Conservation (phyloP, 2,329 filamentous ascomycete genomes). For the Fusarium mangiferae region DNA sequence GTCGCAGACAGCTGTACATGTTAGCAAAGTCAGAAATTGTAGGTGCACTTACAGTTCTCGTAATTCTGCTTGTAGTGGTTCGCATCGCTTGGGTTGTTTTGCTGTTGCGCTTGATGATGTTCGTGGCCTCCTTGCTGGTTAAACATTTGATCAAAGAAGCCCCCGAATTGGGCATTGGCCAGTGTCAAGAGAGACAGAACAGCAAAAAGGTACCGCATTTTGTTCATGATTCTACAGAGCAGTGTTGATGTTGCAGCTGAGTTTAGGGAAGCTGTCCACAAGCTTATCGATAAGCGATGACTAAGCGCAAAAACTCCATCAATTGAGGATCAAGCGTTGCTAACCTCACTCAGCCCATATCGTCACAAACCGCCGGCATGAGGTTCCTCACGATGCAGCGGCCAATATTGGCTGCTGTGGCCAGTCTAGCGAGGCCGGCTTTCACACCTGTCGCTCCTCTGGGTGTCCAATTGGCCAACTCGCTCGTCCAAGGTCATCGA, state of each 20-base stretch:
- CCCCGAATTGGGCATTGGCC: slow-evolving; percentile 82
- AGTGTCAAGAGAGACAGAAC: slow-evolving; percentile 70
- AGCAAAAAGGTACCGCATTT: slow-evolving; percentile 52
- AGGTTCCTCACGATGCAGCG: slow-evolving; percentile 59
- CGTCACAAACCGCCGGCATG: slow-evolving; percentile 53
- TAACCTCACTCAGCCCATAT: slow-evolving; percentile 48
- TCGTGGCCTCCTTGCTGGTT: slow-evolving; percentile 60
- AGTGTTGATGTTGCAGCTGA: background rate
- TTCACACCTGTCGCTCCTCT: slow-evolving; percentile 34
- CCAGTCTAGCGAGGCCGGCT: slow-evolving; percentile 44
- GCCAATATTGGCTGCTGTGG: slow-evolving; percentile 56
- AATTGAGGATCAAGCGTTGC: slow-evolving; percentile 25
- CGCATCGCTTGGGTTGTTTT: slow-evolving; percentile 88
- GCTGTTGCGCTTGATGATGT: slow-evolving; percentile 70
- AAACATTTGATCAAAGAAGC: slow-evolving; percentile 98
- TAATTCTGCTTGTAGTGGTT: slow-evolving; percentile 80
- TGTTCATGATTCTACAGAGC: slow-evolving; percentile 12
- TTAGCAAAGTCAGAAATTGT: background rate
- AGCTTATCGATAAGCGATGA: slow-evolving; percentile 47
- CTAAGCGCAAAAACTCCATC: slow-evolving; percentile 46
- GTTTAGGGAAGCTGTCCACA: slow-evolving; percentile 41
- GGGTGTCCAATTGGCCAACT: slow-evolving; percentile 50
- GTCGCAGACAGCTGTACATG: slow-evolving; percentile 76
- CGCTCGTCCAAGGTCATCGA: slow-evolving; percentile 60
- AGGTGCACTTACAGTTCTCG: slow-evolving; percentile 64